phyloP scores from a whole-genome alignment of 805 yeast genomes.

The Debaryomyces tyrocola region DNA sequence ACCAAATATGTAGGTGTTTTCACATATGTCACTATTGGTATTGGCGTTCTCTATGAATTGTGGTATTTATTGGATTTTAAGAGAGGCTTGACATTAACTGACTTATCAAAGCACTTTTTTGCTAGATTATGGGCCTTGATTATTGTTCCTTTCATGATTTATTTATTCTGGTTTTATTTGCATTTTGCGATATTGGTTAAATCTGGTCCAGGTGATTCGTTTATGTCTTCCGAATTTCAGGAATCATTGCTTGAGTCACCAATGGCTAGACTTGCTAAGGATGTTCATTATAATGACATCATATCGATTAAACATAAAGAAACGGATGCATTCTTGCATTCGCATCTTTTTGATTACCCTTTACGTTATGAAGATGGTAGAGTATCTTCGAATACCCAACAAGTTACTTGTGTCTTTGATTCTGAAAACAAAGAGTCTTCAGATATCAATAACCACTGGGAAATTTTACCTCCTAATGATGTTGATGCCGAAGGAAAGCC shows the following conservation, averaged over 20 bases:
- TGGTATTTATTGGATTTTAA: constrained; percentile 82
- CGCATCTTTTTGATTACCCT: constrained; percentile 77
- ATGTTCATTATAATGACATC: constrained; percentile 72
- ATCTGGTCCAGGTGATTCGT: constrained; percentile 95
- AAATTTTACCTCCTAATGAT: constrained; percentile 64
- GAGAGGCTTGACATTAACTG: constrained; percentile 59
- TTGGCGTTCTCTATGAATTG: constrained; percentile 80
- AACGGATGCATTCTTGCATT: constrained; percentile 78
- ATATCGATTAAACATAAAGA: constrained; percentile 79
- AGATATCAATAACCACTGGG: constrained; percentile 81
- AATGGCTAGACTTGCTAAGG: constrained; percentile 66
- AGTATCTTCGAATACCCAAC: constrained; percentile 91
- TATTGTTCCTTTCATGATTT: constrained; percentile 77
- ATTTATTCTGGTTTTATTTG: constrained; percentile 86
- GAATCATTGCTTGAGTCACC: constrained; percentile 86
- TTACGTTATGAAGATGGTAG: constrained; percentile 95
- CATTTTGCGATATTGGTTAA: constrained; percentile 79
- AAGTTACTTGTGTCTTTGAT: constrained; percentile 70
- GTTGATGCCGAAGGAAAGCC: constrained; percentile 43
- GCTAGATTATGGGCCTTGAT: constrained; percentile 74
- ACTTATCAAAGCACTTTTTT: constrained; percentile 65
- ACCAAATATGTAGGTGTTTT: constrained; percentile 96
- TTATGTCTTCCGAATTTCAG: constrained; percentile 95
- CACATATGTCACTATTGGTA: constrained; percentile 84
- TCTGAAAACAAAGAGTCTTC: constrained; percentile 29